Conservation (phyloP, 2,329 filamentous ascomycete genomes). For the Trichoderma endophyticum region DNA sequence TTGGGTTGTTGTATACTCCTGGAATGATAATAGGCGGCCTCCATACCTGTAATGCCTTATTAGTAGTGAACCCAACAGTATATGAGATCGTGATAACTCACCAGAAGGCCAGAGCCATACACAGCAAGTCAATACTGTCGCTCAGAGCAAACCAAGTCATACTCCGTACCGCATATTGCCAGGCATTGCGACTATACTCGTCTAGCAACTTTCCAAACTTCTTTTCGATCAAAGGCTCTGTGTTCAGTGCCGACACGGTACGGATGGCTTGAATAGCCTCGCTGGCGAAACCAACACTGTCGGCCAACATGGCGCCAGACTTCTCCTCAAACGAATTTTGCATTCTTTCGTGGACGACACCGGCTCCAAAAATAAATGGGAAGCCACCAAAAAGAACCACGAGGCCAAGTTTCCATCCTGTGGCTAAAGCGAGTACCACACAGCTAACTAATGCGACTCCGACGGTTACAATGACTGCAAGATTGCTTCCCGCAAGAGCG, state of each 20-base stretch:
- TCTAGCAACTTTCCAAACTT: not conserved
- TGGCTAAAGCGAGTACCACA: not conserved
- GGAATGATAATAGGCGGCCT: not conserved
- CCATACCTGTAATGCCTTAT: not conserved
- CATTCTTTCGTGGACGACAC: not conserved
- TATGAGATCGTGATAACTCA: slow-evolving; percentile 21
- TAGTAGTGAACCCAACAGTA: not conserved
- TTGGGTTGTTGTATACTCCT: slow-evolving; percentile 37
- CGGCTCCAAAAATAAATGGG: not conserved
- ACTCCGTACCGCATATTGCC: not conserved
- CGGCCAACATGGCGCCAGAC: not conserved
- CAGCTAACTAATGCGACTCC: not conserved
- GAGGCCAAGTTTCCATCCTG: not conserved
- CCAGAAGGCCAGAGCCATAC: slow-evolving; percentile 18
- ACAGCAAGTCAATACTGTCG: not conserved
- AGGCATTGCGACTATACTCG: not conserved
- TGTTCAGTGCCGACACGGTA: not conserved
- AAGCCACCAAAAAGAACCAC: not conserved
- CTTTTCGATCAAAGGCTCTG: not conserved
- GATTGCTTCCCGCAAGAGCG: not conserved
- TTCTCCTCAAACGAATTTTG: slow-evolving; percentile 1
- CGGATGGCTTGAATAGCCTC: not conserved
- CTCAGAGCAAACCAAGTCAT: slow-evolving; percentile 11
- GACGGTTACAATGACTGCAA: not conserved
- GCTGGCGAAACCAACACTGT: not conserved